A percentile compares a stretch with the other conserved stretches of the same genome.
These are phyloP conservation scores for Podaxis rugospora DNA, from an alignment of 768 basidiomycete species.

Conservation along the genomic window DNA sequence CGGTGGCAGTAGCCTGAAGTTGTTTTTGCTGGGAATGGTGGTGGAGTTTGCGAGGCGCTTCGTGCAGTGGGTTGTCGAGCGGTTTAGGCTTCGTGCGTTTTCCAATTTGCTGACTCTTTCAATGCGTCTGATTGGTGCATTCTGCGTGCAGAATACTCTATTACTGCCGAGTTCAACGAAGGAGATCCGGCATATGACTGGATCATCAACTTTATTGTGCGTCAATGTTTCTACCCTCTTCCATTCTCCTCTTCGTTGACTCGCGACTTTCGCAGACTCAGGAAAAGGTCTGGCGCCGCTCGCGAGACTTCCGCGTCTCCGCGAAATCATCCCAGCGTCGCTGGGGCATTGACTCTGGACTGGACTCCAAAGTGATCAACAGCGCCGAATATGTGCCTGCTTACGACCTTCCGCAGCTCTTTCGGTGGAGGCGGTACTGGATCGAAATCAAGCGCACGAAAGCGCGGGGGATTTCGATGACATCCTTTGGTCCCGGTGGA, in stretches of 20 bases:
- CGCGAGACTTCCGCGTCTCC: constrained; percentile 35
- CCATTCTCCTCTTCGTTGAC: neutral
- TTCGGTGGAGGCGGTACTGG: constrained; percentile 38
- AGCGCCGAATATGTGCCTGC: constrained; percentile 38
- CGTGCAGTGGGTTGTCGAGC: constrained; percentile 29
- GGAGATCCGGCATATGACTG: constrained; percentile 48
- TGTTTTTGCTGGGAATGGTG: constrained; percentile 32
- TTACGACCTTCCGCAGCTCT: constrained; percentile 34
- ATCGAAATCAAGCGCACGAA: constrained; percentile 29
- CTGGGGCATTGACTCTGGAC: constrained; percentile 28
- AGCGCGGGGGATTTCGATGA: neutral
- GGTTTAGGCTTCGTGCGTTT: constrained; percentile 34
- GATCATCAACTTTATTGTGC: constrained; percentile 40
- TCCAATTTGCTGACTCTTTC: neutral
- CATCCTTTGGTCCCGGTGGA: constrained; percentile 10
- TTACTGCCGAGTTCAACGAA: constrained; percentile 41
- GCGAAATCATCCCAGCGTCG: constrained; percentile 34
- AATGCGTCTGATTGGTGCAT: neutral
- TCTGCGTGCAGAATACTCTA: constrained; percentile 30
- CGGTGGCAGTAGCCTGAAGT: constrained; percentile 22
- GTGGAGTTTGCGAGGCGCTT: constrained; percentile 36
- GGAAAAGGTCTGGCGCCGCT: constrained; percentile 39
- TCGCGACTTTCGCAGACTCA: constrained; percentile 26
- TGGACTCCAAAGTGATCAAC: constrained; percentile 16
- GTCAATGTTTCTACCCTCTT: constrained; percentile 6